Evolutionary conservation across 73 alveolate genomes (phyloP).

Genomic region (Stentor coeruleus): DNA sequence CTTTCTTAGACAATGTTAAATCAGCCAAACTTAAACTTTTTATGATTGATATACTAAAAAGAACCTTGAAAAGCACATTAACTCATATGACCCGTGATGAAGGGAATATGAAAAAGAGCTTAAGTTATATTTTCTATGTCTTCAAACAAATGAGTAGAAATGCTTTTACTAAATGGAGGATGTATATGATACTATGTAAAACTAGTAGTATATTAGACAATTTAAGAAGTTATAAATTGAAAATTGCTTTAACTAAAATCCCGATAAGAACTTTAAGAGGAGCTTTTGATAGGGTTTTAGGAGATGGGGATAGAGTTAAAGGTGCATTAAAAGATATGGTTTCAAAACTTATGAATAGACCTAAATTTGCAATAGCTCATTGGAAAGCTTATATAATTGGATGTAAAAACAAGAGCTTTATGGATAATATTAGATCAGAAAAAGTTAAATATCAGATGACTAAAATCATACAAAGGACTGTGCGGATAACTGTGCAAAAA

Average conservation of each 20-base stretch:
- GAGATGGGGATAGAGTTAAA: slow-evolving; percentile 1
- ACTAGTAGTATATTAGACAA: neutral
- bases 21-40: neutral
- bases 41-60: neutral
- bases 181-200: neutral
- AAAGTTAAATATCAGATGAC: neutral
- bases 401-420: neutral
- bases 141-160: neutral
- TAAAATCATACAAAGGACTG: neutral
- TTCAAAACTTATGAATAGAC: neutral
- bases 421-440: neutral
- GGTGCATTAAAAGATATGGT: neutral
- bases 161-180: neutral
- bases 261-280: slow-evolving; percentile 14
- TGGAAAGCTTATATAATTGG: neutral
- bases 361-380: neutral
- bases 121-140: neutral
- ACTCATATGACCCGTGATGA: neutral
- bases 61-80: neutral
- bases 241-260: neutral
- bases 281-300: neutral
- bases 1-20: neutral
- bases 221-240: neutral
- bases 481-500: neutral
- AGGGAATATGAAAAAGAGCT: neutral